Conservation (phyloP, 1,284 basidiomycete species). For the Fomitopsis pinicola region DNA sequence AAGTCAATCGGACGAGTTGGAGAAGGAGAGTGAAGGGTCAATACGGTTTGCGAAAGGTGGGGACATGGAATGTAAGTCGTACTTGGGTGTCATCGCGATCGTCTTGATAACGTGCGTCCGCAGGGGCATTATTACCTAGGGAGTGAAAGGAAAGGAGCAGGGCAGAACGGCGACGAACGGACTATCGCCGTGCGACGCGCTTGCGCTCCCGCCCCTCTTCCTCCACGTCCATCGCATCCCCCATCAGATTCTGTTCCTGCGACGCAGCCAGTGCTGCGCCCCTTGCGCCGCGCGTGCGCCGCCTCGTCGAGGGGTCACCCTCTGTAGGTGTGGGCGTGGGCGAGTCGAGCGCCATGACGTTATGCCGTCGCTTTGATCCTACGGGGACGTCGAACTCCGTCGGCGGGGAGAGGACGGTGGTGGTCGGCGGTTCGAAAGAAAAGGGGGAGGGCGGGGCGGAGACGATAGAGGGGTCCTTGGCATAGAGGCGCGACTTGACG, state of each 20-base stretch:
- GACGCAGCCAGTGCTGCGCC: constrained; percentile 7
- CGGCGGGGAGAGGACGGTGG: constrained; percentile 4
- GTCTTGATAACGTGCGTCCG: neutral
- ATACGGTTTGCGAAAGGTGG: neutral
- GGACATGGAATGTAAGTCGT: neutral
- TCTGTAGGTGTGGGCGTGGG: constrained; percentile 9
- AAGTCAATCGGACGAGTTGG: neutral
- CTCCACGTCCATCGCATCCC: constrained; percentile 34
- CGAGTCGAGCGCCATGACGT: constrained; percentile 27
- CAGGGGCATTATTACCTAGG: neutral
- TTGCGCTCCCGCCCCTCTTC: constrained; percentile 37
- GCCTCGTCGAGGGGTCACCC: constrained; percentile 12
- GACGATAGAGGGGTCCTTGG: constrained; percentile 15
- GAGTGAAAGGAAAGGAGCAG: neutral
- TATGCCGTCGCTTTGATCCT: constrained; percentile 35
- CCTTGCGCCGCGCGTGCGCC: constrained; percentile 24
- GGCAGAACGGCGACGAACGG: neutral
- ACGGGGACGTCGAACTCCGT: constrained; percentile 13
- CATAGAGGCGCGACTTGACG: constrained; percentile 19
- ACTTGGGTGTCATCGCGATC: neutral
- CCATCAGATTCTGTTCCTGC: constrained; percentile 14
- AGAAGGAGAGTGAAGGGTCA: no score
- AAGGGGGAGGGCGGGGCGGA: neutral
- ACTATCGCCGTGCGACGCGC: constrained; percentile 30
- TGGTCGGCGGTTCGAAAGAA: neutral